phyloP scores from a whole-genome alignment of 805 yeast species.

The Saturnispora mendoncae region DNA sequence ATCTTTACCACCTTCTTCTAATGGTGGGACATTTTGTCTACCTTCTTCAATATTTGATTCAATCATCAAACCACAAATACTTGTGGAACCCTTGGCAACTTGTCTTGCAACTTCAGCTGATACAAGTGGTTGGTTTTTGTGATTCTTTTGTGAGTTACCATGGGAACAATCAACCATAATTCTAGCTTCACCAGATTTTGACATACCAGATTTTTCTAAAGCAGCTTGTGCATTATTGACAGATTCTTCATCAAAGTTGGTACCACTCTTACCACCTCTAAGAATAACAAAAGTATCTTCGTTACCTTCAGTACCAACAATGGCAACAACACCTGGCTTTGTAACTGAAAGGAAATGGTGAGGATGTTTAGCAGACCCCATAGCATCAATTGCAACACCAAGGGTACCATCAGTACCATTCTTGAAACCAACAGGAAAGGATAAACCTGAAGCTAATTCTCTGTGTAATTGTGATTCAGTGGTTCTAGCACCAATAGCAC shows the following conservation, averaged over 20 bases:
- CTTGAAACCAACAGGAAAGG: conserved; percentile 97
- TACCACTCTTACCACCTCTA: conserved; percentile 92
- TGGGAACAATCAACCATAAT: conserved; percentile 97
- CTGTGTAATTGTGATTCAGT: conserved; percentile 97
- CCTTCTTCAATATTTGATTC: conserved; percentile 91
- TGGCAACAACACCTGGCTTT: conserved; percentile 93
- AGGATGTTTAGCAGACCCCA: conserved; percentile 83
- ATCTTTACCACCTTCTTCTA: conserved; percentile 53
- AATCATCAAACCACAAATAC: conserved; percentile 92
- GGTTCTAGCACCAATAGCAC: conserved; percentile 98
- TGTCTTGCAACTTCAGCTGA: conserved; percentile 73
- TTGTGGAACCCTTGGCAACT: conserved; percentile 59
- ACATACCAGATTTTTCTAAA: conserved; percentile 37
- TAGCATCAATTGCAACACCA: conserved; percentile 91
- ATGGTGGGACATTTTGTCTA: conserved; percentile 79
- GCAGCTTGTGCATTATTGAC: conserved; percentile 59
- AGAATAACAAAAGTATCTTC: conserved; percentile 82
- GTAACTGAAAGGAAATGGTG: conserved; percentile 95
- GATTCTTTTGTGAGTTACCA: conserved; percentile 88
- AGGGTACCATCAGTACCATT: conserved; percentile 96
- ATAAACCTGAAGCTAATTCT: conserved; percentile 91
- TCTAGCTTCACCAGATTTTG: conserved; percentile 40
- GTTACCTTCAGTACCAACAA: conserved; percentile 92
- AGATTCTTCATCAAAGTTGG: conserved; percentile 75
- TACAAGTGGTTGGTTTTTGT: conserved; percentile 87